Base-by-base conservation (phyloP, 2,329 filamentous ascomycete genomes). In the Exophiala viscosa region DNA sequence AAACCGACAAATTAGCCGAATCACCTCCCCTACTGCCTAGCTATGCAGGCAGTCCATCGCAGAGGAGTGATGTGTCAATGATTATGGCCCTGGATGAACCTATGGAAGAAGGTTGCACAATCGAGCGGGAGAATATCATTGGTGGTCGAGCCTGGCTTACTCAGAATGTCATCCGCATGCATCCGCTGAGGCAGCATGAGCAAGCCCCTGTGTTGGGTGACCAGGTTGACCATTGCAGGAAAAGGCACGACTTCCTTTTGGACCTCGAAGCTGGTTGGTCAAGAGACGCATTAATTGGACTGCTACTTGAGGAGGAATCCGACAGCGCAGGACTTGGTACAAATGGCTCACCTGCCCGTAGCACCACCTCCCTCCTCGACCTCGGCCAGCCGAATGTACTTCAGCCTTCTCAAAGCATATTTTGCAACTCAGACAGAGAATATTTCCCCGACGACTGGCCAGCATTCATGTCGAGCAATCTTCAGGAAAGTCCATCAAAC, bases 81-180 rank as follows among this genome's bases (percentile, higher is more conserved):
- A 46, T 59, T 33, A 50, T 51, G 32, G 23, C 33, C 13, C 38
- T 36, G 14, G 50, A 52, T 43, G 43, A 36, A 48, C 46, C 46
- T 50, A 50, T 55, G 20, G 34, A 45, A 44, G 39, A 47, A 23
- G 17, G 35, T 11, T 31, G 32, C 47, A 41, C 38, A 49, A 46
- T 51, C 45, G 33, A 42, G 33, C 36, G 20, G 11, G 9, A 40
- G 8, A 13, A 45, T 13, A 35, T 49, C 20, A 59, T 56, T 56
- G 56, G 56, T 50, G 34, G 44, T 11, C 31, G 35, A 13, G 42
- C 13, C 34, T 51, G 44, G 56, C 56, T 59, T 55, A 56, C 56
- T 56, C 56, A 59, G 50, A 46, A 56, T 52, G 33, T 56, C 50
- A 56, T 54, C 56, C 56, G 56, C 48, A 51, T 46, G 53, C 56